A percentile compares a stretch with the other conserved stretches of the same genome.
These are phyloP conservation scores for Hyphodiscus hymeniophilus DNA, from an alignment of 495 filamentous ascomycete genomes.

Conservation along the genomic window DNA sequence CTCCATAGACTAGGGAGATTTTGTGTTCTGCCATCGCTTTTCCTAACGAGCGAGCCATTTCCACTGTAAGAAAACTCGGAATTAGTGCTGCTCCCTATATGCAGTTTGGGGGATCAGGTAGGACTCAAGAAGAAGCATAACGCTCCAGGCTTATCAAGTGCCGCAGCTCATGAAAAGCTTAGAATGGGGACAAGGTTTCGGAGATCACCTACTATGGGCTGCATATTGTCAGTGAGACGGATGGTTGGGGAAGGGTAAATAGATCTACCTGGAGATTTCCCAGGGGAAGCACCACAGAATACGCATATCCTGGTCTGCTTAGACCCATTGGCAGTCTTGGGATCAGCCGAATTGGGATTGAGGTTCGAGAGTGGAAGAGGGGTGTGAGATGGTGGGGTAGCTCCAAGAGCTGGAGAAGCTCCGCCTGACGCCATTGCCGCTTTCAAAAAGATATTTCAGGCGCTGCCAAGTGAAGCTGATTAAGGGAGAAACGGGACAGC, in stretches of 20 bases:
- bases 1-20: constrained; percentile 84
- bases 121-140: too few relatives aligned
- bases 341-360: constrained; percentile 17
- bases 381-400: constrained; percentile 20
- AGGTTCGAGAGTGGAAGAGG: constrained; percentile 7
- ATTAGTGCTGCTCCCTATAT: too few relatives aligned
- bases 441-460: too few relatives aligned
- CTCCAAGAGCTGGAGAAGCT: constrained; percentile 25
- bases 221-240: not conserved
- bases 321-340: constrained; percentile 14
- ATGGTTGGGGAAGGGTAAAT: constrained; percentile 8
- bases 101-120: too few relatives aligned
- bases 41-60: constrained; percentile 73
- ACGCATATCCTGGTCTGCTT: constrained; percentile 52
- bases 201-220: too few relatives aligned
- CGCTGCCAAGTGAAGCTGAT: too few relatives aligned
- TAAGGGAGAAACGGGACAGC: not conserved
- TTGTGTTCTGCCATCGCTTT: constrained; percentile 61
- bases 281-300: constrained; percentile 73
- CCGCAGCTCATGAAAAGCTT: too few relatives aligned
- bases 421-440: constrained; percentile 34
- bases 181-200: too few relatives aligned
- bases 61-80: too few relatives aligned
- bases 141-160: too few relatives aligned
- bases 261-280: constrained; percentile 45